These are phyloP conservation scores for Eutrema yunnanense DNA, from an alignment of 345 rosid species.

Conservation along the genomic window DNA sequence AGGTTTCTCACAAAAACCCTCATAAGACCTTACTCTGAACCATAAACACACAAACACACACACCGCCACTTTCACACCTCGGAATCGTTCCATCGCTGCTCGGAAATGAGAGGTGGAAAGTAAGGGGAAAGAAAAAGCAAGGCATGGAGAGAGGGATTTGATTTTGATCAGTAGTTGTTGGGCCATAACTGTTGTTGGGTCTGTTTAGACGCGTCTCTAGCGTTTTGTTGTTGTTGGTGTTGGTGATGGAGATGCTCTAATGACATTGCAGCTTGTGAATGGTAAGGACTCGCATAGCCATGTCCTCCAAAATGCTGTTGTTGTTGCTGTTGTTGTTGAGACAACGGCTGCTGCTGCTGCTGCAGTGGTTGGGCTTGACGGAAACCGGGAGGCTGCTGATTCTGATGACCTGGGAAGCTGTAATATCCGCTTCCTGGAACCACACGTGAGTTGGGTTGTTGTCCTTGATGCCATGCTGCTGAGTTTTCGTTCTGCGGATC, in stretches of 20 bases:
- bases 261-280: conserved; percentile 63
- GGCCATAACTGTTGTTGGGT: conserved; percentile 70
- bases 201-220: conserved; percentile 72
- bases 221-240: conserved; percentile 32
- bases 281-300: conserved; percentile 74
- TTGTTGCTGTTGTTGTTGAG: conserved; percentile 51
- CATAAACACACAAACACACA: not conserved
- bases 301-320: conserved; percentile 68
- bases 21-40: not conserved
- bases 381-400: conserved; percentile 66
- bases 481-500: conserved; percentile 66
- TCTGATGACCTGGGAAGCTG: conserved; percentile 87
- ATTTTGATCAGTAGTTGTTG: conserved; percentile 54
- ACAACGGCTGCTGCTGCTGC: not conserved
- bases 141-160: not conserved
- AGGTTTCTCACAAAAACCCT: conserved; percentile 7
- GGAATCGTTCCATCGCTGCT: not conserved
- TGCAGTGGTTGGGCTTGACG: conserved; percentile 46
- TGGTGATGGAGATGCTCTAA: conserved; percentile 43
- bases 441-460: conserved; percentile 50
- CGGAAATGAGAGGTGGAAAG: not conserved
- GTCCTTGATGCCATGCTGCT: conserved; percentile 71
- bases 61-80: not conserved
- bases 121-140: not conserved
- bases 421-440: conserved; percentile 65